Base-by-base conservation (phyloP, 192 early-diverging fungal species). In the Paraglomus brasilianum region DNA sequence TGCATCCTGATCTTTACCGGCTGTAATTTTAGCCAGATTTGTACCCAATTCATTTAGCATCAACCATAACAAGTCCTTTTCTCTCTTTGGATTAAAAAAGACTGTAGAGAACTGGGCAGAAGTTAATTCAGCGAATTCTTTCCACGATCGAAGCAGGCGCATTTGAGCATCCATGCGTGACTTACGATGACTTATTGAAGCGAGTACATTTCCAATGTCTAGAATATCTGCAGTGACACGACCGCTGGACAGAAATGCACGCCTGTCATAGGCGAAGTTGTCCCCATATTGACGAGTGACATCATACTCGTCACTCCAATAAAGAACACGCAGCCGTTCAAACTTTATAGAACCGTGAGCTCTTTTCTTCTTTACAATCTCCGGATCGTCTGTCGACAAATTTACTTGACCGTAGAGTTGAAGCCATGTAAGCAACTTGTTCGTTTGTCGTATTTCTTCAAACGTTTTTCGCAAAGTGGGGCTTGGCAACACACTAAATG, bases 201-300 rank as follows among this genome's bases (percentile, higher is more conserved):
- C 66, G 17, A 77, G 39, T 1, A 17, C n/a, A 22, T 17, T 14
- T 7, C 49, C 11, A 14, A 66, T 38, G 11, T 0, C 14, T 36
- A 41, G 5, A 10, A 19, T 15, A 51, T 52, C 21, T 6, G 9
- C 30, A 30, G 14, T 41, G 13, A 40, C n/a, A 41, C 14, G n/a
- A 41, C 36, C 14, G 11, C 14, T 8, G 39, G 44, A n/a, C 24
- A 14, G 11, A 66, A 49, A 41, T 52, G 52, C 42, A 42, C 41
- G n/a, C 57, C 44, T 5, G 70, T 63, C 74, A 58, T 79, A 79
- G 9, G 74, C 50, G 42, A 69, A 79, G 14, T 69, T 66, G 9
- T 70, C 60, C 8, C 78, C 78, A 72, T 76, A 79, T 36, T 74
- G 61, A 22, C 74, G 68, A 14, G 46, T 66, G 45, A 72, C 19